phyloP scores from a whole-genome alignment of 371 early-diverging fungal species.

The Syncephalastrum contaminatum region DNA sequence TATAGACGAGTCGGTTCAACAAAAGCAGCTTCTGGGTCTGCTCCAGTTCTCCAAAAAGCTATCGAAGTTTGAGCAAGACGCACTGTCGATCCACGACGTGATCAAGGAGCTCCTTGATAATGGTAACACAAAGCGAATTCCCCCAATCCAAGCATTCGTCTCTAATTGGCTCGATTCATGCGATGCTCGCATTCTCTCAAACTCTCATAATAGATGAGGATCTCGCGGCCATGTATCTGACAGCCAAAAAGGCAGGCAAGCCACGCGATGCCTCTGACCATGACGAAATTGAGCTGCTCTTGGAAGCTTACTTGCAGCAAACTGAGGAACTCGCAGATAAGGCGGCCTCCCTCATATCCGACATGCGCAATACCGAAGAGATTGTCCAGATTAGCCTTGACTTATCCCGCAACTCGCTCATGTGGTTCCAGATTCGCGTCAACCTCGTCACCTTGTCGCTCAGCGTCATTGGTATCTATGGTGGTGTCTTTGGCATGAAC shows the following conservation, averaged over 20 bases:
- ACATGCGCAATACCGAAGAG: conserved; percentile 84
- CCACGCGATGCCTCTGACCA: conserved; percentile 65
- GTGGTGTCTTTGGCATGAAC: conserved; percentile 91
- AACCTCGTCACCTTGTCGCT: conserved; percentile 79
- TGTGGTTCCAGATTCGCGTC: conserved; percentile 81
- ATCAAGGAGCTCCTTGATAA: conserved; percentile 80
- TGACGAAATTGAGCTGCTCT: conserved; percentile 83
- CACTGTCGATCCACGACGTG: conserved; percentile 72
- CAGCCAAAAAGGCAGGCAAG: conserved; percentile 66
- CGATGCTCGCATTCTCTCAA: too few species aligned
- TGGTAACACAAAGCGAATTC: conserved; percentile 35
- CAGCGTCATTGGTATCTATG: conserved; percentile 53
- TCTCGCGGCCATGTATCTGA: conserved; percentile 85
- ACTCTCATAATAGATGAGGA: conserved; percentile 69
- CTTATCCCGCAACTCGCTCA: conserved; percentile 79
- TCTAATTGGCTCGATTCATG: too few species aligned
- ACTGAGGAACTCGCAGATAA: conserved; percentile 82
- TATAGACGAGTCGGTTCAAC: conserved; percentile 76
- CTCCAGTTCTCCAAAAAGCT: conserved; percentile 75
- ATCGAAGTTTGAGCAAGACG: conserved; percentile 74
- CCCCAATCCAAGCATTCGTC: not conserved
- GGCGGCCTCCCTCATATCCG: conserved; percentile 63
- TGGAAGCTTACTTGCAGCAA: conserved; percentile 86
- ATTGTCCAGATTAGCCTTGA: conserved; percentile 84
- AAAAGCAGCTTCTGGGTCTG: conserved; percentile 72